Conservation (phyloP, 169 alveolate species). For the Cryptosporidium andersoni region DNA sequence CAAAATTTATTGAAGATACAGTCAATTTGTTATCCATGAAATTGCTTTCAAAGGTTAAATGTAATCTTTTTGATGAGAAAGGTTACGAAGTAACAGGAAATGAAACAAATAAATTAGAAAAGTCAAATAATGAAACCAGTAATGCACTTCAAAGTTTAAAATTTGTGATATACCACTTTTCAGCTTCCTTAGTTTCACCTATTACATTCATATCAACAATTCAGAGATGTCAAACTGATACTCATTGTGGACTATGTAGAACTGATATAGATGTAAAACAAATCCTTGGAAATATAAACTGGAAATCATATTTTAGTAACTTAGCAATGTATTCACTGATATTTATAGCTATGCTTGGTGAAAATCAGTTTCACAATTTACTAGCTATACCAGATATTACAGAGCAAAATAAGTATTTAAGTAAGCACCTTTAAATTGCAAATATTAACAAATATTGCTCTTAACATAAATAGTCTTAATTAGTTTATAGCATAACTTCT, state of each 20-base stretch:
- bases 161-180: slow-evolving; percentile 10
- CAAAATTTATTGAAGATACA: slow-evolving; percentile 22
- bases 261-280: slow-evolving; percentile 41
- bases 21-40: slow-evolving; percentile 8
- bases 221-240: slow-evolving; percentile 38
- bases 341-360: too few relatives aligned
- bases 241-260: slow-evolving; percentile 45
- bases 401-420: too few relatives aligned
- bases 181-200: slow-evolving; percentile 45
- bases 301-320: slow-evolving; percentile 58
- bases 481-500: too few relatives aligned
- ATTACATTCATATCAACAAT: slow-evolving; percentile 37
- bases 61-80: too few relatives aligned
- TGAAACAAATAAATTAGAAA: neutral
- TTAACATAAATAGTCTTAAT: too few relatives aligned
- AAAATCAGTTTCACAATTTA: too few relatives aligned
- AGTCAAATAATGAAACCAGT: slow-evolving; percentile 9
- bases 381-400: too few relatives aligned
- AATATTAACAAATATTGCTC: too few relatives aligned
- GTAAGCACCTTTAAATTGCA: too few relatives aligned
- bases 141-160: slow-evolving; percentile 1
- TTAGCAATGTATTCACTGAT: slow-evolving; percentile 18
- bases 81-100: neutral
- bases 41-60: neutral
- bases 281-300: slow-evolving; percentile 45